phyloP scores from a whole-genome alignment of 176 grass and related monocot species.

The Pontederia paniculata region DNA sequence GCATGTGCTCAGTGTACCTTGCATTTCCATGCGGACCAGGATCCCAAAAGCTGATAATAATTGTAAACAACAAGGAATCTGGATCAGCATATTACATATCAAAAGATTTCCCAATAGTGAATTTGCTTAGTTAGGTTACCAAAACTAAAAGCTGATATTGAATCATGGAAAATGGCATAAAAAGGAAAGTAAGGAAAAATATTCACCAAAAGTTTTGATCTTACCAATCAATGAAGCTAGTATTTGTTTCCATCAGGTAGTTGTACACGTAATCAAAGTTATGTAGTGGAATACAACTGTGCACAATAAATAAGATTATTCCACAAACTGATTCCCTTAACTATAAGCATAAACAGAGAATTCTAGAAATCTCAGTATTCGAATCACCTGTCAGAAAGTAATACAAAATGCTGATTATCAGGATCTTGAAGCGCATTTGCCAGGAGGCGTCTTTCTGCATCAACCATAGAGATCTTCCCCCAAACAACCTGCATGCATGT shows the following conservation, averaged over 20 bases:
- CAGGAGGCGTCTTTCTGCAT: conserved; percentile 80
- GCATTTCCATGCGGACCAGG: conserved; percentile 90
- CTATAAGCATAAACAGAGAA: conserved; percentile 22
- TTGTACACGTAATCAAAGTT: conserved; percentile 90
- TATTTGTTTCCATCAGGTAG: conserved; percentile 73
- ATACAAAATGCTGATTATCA: conserved; percentile 83
- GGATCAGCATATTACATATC: neutral
- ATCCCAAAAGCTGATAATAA: conserved; percentile 64
- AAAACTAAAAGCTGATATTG: neutral
- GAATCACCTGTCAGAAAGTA: conserved; percentile 82
- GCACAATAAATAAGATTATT: conserved; percentile 21
- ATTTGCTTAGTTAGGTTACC: neutral
- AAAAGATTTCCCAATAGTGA: neutral
- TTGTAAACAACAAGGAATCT: neutral
- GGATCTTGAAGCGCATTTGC: conserved; percentile 66
- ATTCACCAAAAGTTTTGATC: conserved; percentile 14
- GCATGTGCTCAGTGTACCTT: conserved; percentile 65
- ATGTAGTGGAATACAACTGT: conserved; percentile 80
- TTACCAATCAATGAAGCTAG: conserved; percentile 90
- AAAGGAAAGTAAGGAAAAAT: neutral
- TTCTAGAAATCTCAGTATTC: conserved; percentile 14
- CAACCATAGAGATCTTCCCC: conserved; percentile 91
- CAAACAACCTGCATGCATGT: conserved; percentile 47
- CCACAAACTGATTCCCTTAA: conserved; percentile 8
- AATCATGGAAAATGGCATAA: conserved; percentile 5